Evolutionary conservation across 768 basidiomycete species (phyloP).

Genomic region (Mycena filopes): DNA sequence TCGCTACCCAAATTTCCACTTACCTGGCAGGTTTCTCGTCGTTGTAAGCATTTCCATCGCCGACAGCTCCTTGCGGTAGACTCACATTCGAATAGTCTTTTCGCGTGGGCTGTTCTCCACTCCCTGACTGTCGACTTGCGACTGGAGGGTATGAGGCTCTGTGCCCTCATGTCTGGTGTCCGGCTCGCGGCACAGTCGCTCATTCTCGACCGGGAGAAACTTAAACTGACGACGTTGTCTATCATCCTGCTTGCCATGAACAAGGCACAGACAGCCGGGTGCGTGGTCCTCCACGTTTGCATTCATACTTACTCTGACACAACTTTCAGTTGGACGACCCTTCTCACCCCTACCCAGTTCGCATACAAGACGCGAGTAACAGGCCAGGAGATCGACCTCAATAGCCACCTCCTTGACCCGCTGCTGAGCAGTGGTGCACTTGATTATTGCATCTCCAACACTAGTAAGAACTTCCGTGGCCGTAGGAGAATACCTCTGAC

Average conservation of each 20-base stretch:
- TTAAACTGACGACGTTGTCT: background rate
- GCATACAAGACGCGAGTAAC: background rate
- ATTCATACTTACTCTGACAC: background rate
- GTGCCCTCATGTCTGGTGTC: background rate
- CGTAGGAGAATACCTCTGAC: background rate
- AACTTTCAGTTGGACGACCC: background rate
- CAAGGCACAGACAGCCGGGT: background rate
- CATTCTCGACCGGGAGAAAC: background rate
- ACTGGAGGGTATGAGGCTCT: background rate
- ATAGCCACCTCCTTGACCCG: background rate
- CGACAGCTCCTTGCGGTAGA: no score
- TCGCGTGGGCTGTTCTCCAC: constrained; percentile 4
- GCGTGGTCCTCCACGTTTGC: background rate
- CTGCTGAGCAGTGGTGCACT: background rate
- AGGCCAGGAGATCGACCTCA: background rate
- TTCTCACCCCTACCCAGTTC: background rate
- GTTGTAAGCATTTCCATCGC: constrained; percentile 1
- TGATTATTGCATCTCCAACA: background rate
- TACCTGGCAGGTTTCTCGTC: background rate
- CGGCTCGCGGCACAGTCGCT: background rate
- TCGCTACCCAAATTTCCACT: background rate
- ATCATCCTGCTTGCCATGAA: background rate
- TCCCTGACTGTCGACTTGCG: background rate
- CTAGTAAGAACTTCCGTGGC: background rate
- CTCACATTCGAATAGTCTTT: no score